These are phyloP conservation scores for Fusarium continuum DNA, from an alignment of 2,329 filamentous ascomycete genomes.

Conservation along the genomic window DNA sequence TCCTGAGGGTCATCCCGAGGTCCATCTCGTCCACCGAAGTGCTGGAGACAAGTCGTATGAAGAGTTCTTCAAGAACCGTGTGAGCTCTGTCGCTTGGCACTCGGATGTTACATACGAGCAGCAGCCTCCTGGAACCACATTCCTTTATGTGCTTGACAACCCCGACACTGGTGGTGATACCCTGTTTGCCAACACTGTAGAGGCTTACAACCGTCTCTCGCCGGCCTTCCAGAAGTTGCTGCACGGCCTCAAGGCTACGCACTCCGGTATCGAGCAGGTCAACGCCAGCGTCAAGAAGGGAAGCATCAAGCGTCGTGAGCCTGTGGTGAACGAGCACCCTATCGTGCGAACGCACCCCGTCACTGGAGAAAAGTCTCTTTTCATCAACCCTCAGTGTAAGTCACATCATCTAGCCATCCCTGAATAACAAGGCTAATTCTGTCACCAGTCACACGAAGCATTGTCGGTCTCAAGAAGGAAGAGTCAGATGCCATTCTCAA, in stretches of 20 bases:
- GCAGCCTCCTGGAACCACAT: conserved; percentile 90
- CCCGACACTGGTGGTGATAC: conserved; percentile 86
- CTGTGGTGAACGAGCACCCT: conserved; percentile 78
- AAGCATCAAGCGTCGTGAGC: conserved; percentile 78
- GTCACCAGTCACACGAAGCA: conserved; percentile 75
- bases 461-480: conserved; percentile 86
- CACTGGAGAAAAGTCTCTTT: conserved; percentile 86
- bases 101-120: conserved; percentile 87
- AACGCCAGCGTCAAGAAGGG: conserved; percentile 72
- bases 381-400: conserved; percentile 84
- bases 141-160: conserved; percentile 86
- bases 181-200: conserved; percentile 79
- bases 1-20: conserved; percentile 75
- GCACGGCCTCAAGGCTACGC: conserved; percentile 81
- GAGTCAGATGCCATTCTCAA: conserved; percentile 80
- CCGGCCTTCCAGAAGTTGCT: conserved; percentile 81
- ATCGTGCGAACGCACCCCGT: conserved; percentile 82
- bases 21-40: conserved; percentile 81
- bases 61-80: conserved; percentile 72
- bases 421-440: background rate
- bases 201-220: conserved; percentile 83
- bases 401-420: background rate
- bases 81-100: conserved; percentile 88
- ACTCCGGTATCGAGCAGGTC: conserved; percentile 85
- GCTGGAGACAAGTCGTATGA: conserved; percentile 59